phyloP scores from a whole-genome alignment of 1,284 basidiomycete species.

The Psilocybe mexicana region DNA sequence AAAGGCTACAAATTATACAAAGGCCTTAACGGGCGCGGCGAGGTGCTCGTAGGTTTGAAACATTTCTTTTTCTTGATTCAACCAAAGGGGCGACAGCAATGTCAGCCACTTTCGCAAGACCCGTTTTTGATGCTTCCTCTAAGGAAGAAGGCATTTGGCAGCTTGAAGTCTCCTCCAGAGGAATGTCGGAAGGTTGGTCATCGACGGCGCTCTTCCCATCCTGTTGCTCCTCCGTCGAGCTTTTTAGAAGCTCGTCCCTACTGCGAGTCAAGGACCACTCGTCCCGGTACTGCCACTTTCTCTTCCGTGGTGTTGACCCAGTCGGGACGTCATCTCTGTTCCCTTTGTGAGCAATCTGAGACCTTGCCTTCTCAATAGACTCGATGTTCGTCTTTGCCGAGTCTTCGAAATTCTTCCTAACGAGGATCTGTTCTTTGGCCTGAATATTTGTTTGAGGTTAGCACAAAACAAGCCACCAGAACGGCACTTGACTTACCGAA shows the following conservation, averaged over 20 bases:
- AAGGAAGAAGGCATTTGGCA: not conserved
- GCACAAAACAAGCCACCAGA: not conserved
- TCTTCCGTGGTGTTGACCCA: slow-evolving; percentile 73
- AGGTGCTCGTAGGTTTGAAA: slow-evolving; percentile 21
- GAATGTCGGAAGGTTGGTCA: not conserved
- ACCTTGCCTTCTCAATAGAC: slow-evolving; percentile 49
- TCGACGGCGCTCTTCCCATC: slow-evolving; percentile 9
- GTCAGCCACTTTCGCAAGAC: slow-evolving; percentile 7
- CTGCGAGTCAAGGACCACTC: slow-evolving; percentile 68
- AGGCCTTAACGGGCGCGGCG: slow-evolving; percentile 22
- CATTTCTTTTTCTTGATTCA: slow-evolving; percentile 29
- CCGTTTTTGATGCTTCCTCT: slow-evolving; percentile 6
- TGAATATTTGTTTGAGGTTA: slow-evolving; percentile 1
- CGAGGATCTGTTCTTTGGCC: slow-evolving; percentile 17
- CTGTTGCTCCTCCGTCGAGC: slow-evolving; percentile 39
- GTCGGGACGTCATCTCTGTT: slow-evolving; percentile 62
- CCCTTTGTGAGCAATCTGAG: slow-evolving; percentile 57
- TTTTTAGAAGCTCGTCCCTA: slow-evolving; percentile 56
- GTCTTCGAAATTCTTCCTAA: slow-evolving; percentile 15
- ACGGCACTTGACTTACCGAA: slow-evolving; percentile 42
- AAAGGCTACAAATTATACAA: slow-evolving; percentile 5
- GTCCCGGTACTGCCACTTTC: slow-evolving; percentile 64
- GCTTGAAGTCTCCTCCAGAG: not conserved
- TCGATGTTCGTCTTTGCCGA: slow-evolving; percentile 35
- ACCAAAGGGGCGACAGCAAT: slow-evolving; percentile 25